Evolutionary conservation across 352 stramenopile species (phyloP), one percentile per base, ranked within the genome.

Genomic region (Aphanomyces stellatus): DNA sequence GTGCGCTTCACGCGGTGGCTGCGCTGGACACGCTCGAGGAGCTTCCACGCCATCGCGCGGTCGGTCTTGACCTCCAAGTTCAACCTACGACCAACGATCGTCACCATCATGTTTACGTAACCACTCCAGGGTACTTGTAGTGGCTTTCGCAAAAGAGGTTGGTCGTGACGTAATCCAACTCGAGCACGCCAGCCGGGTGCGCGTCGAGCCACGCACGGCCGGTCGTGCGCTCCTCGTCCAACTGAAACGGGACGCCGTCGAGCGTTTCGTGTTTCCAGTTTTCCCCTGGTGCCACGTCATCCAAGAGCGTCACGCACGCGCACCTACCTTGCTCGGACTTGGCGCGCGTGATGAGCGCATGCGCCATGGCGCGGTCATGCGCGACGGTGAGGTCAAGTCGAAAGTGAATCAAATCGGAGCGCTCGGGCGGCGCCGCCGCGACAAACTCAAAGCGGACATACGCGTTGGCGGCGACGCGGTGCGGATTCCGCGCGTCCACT

Each of bases 11-110:
- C 3, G 19, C 17, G 41, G n/a, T 59, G 40, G 34, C 41, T 59
- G 3, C 60, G 60, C 34, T 67, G 28, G 27, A 67, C 43, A 4
- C 60, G 60, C 42, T 67, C 60, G 2, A 67, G 27, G 28, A 67
- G 43, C 37, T 67, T 67, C 41, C 43, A 67, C 7, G 49, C 60
- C 22, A 67, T 49, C 3, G 60, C 60, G 22, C 60, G 60, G 49
- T 67, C 60, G 3, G 60, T 43, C 17, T 49, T 40, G 7, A 46
- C 10, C 11, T 19, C 19, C 33, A 67, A 53, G 24, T 67, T 17
- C 17, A 67, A 24, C 15, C 60, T 67, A 59, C 13, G 33, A 6
- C 33, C n/a, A n/a, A n/a, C n/a, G n/a, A n/a, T n/a, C n/a, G n/a
- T n/a, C n/a, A n/a, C n/a, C n/a, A n/a, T n/a, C n/a, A n/a, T n/a